phyloP scores from a whole-genome alignment of 2,329 filamentous ascomycete genomes.

The Nannizzia gypsea region DNA sequence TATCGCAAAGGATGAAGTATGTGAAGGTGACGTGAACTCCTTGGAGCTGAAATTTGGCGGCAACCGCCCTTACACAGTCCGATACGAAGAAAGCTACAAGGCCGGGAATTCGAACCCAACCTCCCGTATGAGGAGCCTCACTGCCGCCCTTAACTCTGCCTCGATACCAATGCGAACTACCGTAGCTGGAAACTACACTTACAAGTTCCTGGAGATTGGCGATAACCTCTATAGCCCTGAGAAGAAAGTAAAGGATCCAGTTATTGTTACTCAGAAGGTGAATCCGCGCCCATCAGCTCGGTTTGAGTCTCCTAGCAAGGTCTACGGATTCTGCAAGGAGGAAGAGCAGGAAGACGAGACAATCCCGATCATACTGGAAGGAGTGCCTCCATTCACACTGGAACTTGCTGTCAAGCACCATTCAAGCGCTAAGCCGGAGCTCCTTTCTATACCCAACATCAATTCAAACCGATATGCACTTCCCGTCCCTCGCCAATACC shows the following conservation, averaged over 20 bases:
- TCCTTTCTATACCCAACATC: conserved; percentile 71
- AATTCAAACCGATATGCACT: conserved; percentile 62
- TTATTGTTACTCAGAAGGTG: conserved; percentile 70
- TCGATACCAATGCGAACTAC: conserved; percentile 76
- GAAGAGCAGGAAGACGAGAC: conserved; percentile 71
- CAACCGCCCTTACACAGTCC: conserved; percentile 68
- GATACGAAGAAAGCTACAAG: conserved; percentile 68
- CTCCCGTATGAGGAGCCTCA: conserved; percentile 59
- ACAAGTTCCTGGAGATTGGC: conserved; percentile 69
- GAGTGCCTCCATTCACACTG: conserved; percentile 74
- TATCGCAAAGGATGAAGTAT: conserved; percentile 69
- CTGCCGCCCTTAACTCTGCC: conserved; percentile 62
- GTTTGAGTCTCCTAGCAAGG: conserved; percentile 78
- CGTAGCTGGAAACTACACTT: conserved; percentile 71
- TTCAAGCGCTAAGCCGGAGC: conserved; percentile 64
- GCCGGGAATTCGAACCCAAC: conserved; percentile 51
- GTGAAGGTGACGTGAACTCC: conserved; percentile 85
- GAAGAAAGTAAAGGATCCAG: conserved; percentile 49
- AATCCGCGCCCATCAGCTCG: conserved; percentile 69
- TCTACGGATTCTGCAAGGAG: conserved; percentile 88
- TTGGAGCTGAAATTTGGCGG: conserved; percentile 72
- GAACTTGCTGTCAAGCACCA: conserved; percentile 92
- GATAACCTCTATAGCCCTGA: conserved; percentile 78
- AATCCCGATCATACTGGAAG: conserved; percentile 76
- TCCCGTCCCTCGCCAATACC: conserved; percentile 68